Evolutionary conservation across 2,329 filamentous ascomycete species (phyloP).

Genomic region (Cyanodermella asteris): DNA sequence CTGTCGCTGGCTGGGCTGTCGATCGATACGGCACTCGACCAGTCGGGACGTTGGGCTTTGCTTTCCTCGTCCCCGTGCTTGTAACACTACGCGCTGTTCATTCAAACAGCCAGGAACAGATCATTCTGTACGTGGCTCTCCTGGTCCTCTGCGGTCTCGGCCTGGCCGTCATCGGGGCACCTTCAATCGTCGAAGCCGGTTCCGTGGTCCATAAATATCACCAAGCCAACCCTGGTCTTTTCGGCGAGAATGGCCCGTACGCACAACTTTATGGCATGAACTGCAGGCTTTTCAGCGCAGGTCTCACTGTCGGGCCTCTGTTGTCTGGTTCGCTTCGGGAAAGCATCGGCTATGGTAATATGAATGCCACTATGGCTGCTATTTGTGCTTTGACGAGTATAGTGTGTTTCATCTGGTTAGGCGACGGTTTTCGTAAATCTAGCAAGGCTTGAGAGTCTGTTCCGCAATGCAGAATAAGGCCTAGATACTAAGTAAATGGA

Average conservation of each 20-base stretch:
- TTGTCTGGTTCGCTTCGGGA: conserved; percentile 31
- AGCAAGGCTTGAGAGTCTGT: no score
- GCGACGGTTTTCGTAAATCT: no score
- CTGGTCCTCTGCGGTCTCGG: conserved; percentile 28
- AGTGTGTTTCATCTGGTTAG: no score
- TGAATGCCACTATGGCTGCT: conserved; percentile 18
- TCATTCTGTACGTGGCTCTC: conserved; percentile 24
- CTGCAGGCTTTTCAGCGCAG: conserved; percentile 38
- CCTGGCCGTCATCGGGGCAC: conserved; percentile 30
- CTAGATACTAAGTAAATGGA: no score
- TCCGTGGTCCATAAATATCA: conserved; percentile 33
- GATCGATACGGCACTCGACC: conserved; percentile 24
- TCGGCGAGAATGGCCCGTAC: conserved; percentile 35
- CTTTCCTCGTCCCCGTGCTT: conserved; percentile 20
- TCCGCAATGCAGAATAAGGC: no score
- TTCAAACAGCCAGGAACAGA: conserved; percentile 17
- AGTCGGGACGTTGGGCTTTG: conserved; percentile 20
- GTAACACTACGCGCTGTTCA: conserved; percentile 9
- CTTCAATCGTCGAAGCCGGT: conserved; percentile 35
- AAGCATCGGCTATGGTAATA: conserved; percentile 33
- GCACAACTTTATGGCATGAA: conserved; percentile 44
- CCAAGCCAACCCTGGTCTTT: conserved; percentile 31
- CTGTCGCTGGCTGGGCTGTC: conserved; percentile 24
- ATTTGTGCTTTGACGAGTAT: no score
- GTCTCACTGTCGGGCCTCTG: conserved; percentile 37